Evolutionary conservation across 345 rosid genomes (phyloP), one percentile per base, ranked within the genome.

Genomic region (Lumnitzera littorea): DNA sequence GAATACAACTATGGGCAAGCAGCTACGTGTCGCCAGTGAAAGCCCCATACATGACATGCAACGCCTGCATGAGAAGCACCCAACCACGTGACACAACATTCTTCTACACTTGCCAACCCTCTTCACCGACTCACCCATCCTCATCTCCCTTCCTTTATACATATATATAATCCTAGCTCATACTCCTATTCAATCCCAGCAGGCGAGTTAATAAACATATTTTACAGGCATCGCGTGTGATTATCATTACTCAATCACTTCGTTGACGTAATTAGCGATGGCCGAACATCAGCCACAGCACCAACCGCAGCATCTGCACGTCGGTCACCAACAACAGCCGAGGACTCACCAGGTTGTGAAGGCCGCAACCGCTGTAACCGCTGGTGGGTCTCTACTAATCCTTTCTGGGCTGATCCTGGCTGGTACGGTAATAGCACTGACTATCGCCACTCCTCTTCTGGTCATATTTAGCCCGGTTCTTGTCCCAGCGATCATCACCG

Each of bases 391-490:
- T 41, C 89, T 89, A 17, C 75, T 89, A 43, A 62, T 89, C 11
- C 91, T 89, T 63, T 86, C 97, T 9, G 83, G 91, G 29, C 70
- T 89, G 24, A 89, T 74, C 51, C 78, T 91, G 0, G 84, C 77
- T 1, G 92, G 84, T 49, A 89, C 96, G 0, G 95, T 91, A 65
- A 89, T 91, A 15, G 84, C 74, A 17, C 80, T 91, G 67, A 80
- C 83, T 61, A 70, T 91, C 2, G 96, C 85, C 24, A 91, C 96
- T 10, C 98, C 95, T 1, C 73, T 91, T 50, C 73, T 91, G n/a
- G 89, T 91, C 62, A 82, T 89, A 15, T 87, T 82, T 75, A 91
- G 96, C 67, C 98, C 96, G 0, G 87, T 91, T 48, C 80, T 91
- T 2, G 85, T 91, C 63, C 98, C 95, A 0, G 91, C 94, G 11